Evolutionary conservation across 2,329 filamentous ascomycete genomes (phyloP), one percentile per base, ranked within the genome.

Genomic region (Scytalidium lignicola): DNA sequence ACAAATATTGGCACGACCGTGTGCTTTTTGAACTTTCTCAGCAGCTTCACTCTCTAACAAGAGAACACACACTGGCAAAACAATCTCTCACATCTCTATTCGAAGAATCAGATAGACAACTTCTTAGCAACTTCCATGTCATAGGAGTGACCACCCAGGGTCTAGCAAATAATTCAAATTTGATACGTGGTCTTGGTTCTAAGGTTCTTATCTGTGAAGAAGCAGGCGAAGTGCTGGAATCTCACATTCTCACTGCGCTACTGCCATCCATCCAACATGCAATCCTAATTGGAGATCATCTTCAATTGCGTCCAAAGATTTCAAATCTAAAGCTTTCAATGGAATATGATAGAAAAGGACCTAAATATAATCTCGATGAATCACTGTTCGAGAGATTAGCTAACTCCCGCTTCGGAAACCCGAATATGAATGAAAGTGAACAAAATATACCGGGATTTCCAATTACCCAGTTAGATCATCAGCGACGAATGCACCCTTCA

Each of bases 61-160:
- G n/a, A 44, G 26, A 5, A 44, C 43, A 44, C 21, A 15, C 43
- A 12, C 26, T 13, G 6, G 21, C 10, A 23, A 44, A 44, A 23
- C 43, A 44, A 44, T 15, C 23, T 5, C 23, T 22, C 18, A 44
- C 43, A 6, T 44, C 43, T 44, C 43, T 44, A 26, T 23, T 44
- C 21, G 26, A 44, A 19, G 43, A 12, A 44, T 44, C 43, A 44
- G n/a, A 44, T 20, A 44, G 12, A 20, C 43, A 44, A 44, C 26
- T 44, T 44, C 18, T 44, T 23, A 23, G 26, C 21, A 15, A 20
- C 10, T 44, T 44, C 26, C 40, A 42, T 18, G 66, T 80, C 5
- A 74, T 82, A 40, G 78, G 78, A 0, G 58, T 79, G 3, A 81
- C 76, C 0, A 80, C 78, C 0, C 70, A 69, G 1, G 78, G 76